Evolutionary conservation across 495 filamentous ascomycete genomes (phyloP), one percentile per base, ranked within the genome.

Genomic region (Neurospora sp.): DNA sequence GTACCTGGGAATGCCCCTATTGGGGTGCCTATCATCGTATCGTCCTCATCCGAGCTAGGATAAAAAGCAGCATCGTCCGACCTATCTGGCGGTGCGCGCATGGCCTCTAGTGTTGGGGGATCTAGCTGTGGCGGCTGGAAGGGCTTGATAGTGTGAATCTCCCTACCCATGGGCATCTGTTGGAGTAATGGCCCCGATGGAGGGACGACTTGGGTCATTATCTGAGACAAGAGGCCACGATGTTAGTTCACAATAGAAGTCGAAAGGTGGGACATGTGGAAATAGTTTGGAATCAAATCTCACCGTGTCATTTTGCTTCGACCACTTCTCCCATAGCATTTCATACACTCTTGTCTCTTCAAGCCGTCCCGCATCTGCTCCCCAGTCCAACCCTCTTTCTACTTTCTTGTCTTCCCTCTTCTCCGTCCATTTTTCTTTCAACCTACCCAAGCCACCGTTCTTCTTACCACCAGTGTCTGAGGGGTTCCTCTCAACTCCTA

Each of bases 301-400:
- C 79, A 97, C 93, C 16, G 92, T 96, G 82, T 97, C 93, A 80
- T 99, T 99, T 83, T 92, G 89, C 82, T 93, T 93, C 40, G 86
- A 87, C 96, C 96, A 99, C 79, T 97, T 97, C 68, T 84, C 85
- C 79, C 97, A 91, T 71, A 99, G 80, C 89, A 92, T 93, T 75
- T 94, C 90, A 73, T 97, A 85, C 1, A 97, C 92, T 68, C 92
- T 84, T n/a, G 86, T 88, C 81, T 99, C 96, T 78, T 98, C 96
- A 22, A 91, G 79, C 74, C 86, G 88, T 0, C 96, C 96, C 0
- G 91, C 96, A 82, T 97, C 93, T 68, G 90, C 84, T 0, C 95
- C 94, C 87, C 94, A 93, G 68, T 89, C 87, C 40, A 87, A 78
- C 20, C 89, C 90, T 75, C 86, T 92, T 73, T 93, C 92, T 40